phyloP scores from a whole-genome alignment of 1,284 basidiomycete genomes.

The Xanthoconium separans region DNA sequence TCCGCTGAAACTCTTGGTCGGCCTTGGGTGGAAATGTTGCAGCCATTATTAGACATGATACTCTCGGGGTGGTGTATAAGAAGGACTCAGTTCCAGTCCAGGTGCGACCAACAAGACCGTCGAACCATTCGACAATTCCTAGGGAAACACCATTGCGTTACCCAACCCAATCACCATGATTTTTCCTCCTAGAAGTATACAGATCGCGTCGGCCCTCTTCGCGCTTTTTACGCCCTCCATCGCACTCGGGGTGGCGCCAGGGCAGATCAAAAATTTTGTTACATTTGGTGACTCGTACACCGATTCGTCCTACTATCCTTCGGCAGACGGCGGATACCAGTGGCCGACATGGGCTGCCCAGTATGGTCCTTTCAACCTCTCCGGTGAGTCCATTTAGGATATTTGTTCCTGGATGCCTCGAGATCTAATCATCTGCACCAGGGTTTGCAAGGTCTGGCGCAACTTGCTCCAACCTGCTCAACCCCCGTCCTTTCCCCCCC shows the following conservation, averaged over 20 bases:
- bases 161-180: neutral
- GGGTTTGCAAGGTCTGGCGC: conserved; percentile 43
- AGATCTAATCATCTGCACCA: neutral
- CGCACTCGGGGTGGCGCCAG: conserved; percentile 21
- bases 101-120: neutral
- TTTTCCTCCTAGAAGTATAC: neutral
- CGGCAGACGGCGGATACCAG: conserved; percentile 37
- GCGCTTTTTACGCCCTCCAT: conserved; percentile 10
- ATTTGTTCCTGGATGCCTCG: too few species aligned
- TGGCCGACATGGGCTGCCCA: conserved; percentile 45
- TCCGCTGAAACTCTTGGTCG: neutral
- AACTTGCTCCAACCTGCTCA: conserved; percentile 44
- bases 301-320: conserved; percentile 34
- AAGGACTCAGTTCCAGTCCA: neutral
- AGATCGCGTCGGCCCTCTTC: conserved; percentile 10
- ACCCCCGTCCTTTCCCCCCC: conserved; percentile 37
- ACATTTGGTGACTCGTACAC: conserved; percentile 50
- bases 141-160: neutral
- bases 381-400: conserved; percentile 23
- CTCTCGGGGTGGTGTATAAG: neutral
- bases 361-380: conserved; percentile 39
- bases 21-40: neutral
- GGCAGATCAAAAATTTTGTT: conserved; percentile 43
- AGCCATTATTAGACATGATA: neutral
- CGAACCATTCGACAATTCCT: neutral